phyloP scores from a whole-genome alignment of 1,139 yeast genomes.

The Saccharomycopsis hybrid region DNA sequence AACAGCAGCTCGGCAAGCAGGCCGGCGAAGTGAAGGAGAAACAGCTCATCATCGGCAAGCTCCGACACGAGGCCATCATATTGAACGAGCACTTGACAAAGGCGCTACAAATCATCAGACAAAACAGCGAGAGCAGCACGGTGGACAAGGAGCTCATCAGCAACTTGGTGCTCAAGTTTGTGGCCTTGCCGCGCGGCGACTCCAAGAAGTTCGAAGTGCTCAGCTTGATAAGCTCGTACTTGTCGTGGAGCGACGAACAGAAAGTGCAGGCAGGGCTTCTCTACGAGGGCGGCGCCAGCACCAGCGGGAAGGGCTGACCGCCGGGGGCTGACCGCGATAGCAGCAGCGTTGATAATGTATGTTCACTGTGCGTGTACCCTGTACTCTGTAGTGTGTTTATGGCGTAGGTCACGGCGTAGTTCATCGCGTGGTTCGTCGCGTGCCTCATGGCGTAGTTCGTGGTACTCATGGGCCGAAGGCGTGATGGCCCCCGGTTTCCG shows the following conservation, averaged over 20 bases:
- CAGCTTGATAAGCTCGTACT: constrained; percentile 70
- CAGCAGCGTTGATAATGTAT: too few relatives aligned
- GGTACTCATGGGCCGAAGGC: too few relatives aligned
- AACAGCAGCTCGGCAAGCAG: constrained; percentile 28
- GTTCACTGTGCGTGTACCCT: too few relatives aligned
- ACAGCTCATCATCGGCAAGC: constrained; percentile 75
- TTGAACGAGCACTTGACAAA: constrained; percentile 90
- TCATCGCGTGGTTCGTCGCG: too few relatives aligned
- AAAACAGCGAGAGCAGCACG: constrained; percentile 62
- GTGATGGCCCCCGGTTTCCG: too few relatives aligned
- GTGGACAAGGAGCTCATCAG: constrained; percentile 87
- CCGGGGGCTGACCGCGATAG: too few relatives aligned
- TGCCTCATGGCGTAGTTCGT: too few relatives aligned
- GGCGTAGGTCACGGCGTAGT: too few relatives aligned
- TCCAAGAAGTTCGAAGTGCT: constrained; percentile 90
- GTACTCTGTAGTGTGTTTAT: too few relatives aligned
- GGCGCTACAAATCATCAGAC: constrained; percentile 76
- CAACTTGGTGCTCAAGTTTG: constrained; percentile 75
- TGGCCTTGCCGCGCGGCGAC: constrained; percentile 87
- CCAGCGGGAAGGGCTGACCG: too few relatives aligned
- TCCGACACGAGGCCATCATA: constrained; percentile 93
- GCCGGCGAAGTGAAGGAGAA: constrained; percentile 63
- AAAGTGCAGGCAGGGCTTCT: constrained; percentile 76
- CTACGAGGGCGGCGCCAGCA: too few relatives aligned
- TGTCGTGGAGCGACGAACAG: constrained; percentile 85